phyloP scores from a whole-genome alignment of 306 rosid genomes.

The Neltuma alba region DNA sequence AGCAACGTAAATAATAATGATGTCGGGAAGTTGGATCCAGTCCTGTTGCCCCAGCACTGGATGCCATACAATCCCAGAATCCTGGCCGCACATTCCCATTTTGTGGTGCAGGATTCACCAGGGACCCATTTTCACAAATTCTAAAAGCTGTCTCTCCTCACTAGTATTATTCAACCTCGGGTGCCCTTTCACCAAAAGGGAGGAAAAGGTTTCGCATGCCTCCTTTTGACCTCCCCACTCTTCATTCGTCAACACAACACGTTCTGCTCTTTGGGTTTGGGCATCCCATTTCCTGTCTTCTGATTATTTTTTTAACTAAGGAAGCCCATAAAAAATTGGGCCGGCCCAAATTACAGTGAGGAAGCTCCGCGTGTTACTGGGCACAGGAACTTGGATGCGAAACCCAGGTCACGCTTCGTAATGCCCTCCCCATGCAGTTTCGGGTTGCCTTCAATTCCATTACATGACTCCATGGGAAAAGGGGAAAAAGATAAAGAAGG shows the following conservation, averaged over 20 bases:
- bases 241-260: background rate
- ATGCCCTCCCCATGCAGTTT: no score
- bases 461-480: no score
- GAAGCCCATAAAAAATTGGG: background rate
- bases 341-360: no score
- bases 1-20: background rate
- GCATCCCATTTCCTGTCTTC: background rate
- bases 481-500: no score
- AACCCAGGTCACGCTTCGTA: no score
- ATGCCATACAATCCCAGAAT: background rate
- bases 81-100: background rate
- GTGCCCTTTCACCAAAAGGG: no score
- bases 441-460: no score
- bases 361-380: no score
- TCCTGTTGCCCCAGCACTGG: background rate
- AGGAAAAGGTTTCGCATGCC: background rate
- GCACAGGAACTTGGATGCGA: no score
- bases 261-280: background rate
- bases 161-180: no score
- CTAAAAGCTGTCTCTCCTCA: background rate
- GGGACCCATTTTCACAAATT: background rate
- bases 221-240: background rate
- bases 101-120: background rate
- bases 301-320: no score
- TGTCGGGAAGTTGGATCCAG: background rate